Percentiles rank a stretch among this genome's conserved stretches.
Evolutionary conservation across 2,329 filamentous ascomycete genomes (phyloP).

Genomic region (Fusarium continuum): DNA sequence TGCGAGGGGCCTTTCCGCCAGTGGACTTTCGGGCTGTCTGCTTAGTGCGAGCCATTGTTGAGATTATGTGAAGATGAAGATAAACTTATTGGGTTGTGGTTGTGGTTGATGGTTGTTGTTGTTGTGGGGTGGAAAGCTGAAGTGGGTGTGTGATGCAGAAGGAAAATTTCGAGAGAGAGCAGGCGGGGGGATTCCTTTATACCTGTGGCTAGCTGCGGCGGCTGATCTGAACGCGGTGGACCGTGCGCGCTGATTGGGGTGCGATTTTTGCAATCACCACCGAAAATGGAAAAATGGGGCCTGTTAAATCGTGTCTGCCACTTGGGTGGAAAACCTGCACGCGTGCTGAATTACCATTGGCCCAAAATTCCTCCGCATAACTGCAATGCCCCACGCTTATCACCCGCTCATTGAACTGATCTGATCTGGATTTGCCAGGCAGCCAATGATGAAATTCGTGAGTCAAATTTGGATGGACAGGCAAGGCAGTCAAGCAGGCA

Average conservation of each 20-base stretch:
- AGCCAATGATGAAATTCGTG: conserved; percentile 30
- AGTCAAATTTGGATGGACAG: neutral
- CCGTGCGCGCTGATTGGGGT: conserved; percentile 40
- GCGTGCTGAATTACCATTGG: conserved; percentile 45
- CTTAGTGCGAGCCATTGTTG: conserved; percentile 71
- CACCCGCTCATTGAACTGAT: conserved; percentile 4
- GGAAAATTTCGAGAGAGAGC: conserved; percentile 49
- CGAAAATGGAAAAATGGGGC: conserved; percentile 36
- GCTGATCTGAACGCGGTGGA: conserved; percentile 50
- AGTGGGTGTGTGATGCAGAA: conserved; percentile 56
- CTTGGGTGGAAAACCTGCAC: conserved; percentile 9
- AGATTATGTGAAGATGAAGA: conserved; percentile 48
- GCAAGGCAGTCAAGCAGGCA: conserved; percentile 25
- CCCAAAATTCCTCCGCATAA: conserved; percentile 8
- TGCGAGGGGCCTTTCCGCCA: conserved; percentile 82
- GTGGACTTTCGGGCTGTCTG: conserved; percentile 79
- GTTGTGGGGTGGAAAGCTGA: conserved; percentile 44
- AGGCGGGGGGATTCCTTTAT: conserved; percentile 59
- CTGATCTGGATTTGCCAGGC: conserved; percentile 16
- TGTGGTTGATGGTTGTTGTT: conserved; percentile 37
- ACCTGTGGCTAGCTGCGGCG: conserved; percentile 49
- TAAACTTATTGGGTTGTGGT: conserved; percentile 43
- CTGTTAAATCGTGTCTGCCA: conserved; percentile 9
- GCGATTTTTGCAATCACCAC: conserved; percentile 38
- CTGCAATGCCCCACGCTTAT: conserved; percentile 7